A percentile compares a stretch with the other conserved stretches of the same genome.
Evolutionary conservation across 768 basidiomycete species (phyloP).

Genomic region (Boletus barrowsii): DNA sequence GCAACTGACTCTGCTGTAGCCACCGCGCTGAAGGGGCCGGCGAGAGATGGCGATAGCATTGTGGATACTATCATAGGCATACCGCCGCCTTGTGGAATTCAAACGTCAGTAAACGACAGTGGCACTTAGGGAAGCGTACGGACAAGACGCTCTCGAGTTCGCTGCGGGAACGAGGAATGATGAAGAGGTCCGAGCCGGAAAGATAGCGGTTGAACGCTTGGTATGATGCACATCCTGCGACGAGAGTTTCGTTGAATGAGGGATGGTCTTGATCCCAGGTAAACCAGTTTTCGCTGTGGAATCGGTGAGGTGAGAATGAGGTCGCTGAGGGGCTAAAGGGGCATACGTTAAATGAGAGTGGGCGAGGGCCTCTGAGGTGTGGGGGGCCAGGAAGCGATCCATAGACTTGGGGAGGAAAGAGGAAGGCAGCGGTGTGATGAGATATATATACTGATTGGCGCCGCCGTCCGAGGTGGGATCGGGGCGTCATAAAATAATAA

Average conservation of each 20-base stretch:
- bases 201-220: conserved; percentile 75
- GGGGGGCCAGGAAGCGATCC: conserved; percentile 71
- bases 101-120: conserved; percentile 4
- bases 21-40: conserved; percentile 54
- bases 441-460: conserved; percentile 15
- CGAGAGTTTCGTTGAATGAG: conserved; percentile 66
- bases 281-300: conserved; percentile 59
- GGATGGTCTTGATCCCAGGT: conserved; percentile 71
- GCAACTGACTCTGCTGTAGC: conserved; percentile 49
- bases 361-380: conserved; percentile 71
- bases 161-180: conserved; percentile 58
- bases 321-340: not conserved
- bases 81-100: conserved; percentile 57
- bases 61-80: conserved; percentile 78
- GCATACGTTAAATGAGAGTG: conserved; percentile 66
- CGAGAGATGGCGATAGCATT: conserved; percentile 73
- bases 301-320: conserved; percentile 11
- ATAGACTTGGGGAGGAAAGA: conserved; percentile 32
- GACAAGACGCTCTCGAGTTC: conserved; percentile 75
- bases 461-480: not conserved
- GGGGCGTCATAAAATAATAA: conserved; percentile 7
- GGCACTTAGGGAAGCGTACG: conserved; percentile 25
- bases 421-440: not conserved
- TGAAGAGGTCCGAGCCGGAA: conserved; percentile 65
- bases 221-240: conserved; percentile 79